A percentile compares a stretch with the other conserved stretches of the same genome.
phyloP scores from a whole-genome alignment of 148 eudicot genomes.

The Cornus controversa region DNA sequence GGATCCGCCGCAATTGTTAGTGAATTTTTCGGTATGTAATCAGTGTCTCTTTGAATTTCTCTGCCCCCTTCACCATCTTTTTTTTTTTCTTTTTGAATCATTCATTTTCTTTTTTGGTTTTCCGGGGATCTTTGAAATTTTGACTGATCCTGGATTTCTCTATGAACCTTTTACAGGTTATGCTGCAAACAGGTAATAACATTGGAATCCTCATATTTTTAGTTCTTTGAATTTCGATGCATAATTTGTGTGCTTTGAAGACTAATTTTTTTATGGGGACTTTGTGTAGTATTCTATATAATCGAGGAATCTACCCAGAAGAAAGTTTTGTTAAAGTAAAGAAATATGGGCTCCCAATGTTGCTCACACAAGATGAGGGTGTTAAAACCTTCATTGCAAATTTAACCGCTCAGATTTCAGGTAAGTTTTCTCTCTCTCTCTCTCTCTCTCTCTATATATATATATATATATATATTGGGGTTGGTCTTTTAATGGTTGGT shows the following conservation, averaged over 20 bases:
- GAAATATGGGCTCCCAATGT: conserved; percentile 91
- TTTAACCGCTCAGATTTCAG: conserved; percentile 81
- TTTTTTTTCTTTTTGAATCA: not conserved
- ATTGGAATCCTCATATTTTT: not conserved
- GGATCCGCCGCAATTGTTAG: conserved; percentile 94
- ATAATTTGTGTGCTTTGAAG: not conserved
- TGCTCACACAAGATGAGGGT: conserved; percentile 91
- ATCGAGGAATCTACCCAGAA: conserved; percentile 91
- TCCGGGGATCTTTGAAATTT: not conserved
- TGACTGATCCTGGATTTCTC: conserved; percentile 11
- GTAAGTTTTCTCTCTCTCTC: conserved; percentile 21
- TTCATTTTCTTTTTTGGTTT: not conserved
- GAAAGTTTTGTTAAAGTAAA: conserved; percentile 88
- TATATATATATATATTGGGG: not conserved
- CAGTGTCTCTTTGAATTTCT: not conserved
- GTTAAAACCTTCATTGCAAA: conserved; percentile 83
- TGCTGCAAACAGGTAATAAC: conserved; percentile 83
- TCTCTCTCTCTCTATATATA: not conserved
- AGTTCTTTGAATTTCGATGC: not conserved
- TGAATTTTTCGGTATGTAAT: conserved; percentile 74
- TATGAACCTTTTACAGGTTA: conserved; percentile 58
- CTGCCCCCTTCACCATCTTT: no score
- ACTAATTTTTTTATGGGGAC: not conserved
- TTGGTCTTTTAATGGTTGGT: not conserved
- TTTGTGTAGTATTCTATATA: conserved; percentile 70